These are phyloP conservation scores for Fusarium algeriense DNA, from an alignment of 2,329 filamentous ascomycete genomes.

Conservation along the genomic window DNA sequence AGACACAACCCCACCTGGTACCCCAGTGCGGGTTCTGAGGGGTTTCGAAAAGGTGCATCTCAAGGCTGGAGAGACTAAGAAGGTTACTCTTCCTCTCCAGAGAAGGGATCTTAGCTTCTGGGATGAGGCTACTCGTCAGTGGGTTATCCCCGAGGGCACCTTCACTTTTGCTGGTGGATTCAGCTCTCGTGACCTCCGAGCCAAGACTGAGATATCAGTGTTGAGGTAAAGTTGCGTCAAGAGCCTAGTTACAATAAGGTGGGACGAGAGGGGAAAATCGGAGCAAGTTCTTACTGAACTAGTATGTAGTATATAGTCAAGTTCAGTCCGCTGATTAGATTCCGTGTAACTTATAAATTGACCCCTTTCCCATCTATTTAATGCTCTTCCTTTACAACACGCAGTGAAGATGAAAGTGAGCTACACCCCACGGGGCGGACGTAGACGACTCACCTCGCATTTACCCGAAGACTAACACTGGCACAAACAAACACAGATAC, in stretches of 20 bases:
- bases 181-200: conserved; percentile 29
- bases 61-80: conserved; percentile 53
- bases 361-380: not conserved
- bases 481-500: too few relatives aligned
- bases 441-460: too few relatives aligned
- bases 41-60: conserved; percentile 65
- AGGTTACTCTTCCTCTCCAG: conserved; percentile 59
- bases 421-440: too few relatives aligned
- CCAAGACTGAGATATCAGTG: not conserved
- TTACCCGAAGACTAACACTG: too few relatives aligned
- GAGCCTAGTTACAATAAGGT: too few relatives aligned
- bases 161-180: conserved; percentile 40
- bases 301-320: not conserved
- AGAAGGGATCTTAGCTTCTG: conserved; percentile 62
- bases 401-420: too few relatives aligned
- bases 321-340: not conserved
- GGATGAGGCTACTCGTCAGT: conserved; percentile 54
- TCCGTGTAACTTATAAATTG: not conserved
- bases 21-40: conserved; percentile 62
- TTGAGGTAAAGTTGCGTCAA: too few relatives aligned
- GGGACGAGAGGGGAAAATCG: not conserved
- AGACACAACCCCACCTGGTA: conserved; percentile 49
- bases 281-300: not conserved
- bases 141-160: conserved; percentile 48
- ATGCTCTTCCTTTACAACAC: too few relatives aligned